A percentile compares a stretch with the other conserved stretches of the same genome.
Conservation (phyloP, 2,329 filamentous ascomycete genomes). For the Ceratocystis cacaofunesta region DNA sequence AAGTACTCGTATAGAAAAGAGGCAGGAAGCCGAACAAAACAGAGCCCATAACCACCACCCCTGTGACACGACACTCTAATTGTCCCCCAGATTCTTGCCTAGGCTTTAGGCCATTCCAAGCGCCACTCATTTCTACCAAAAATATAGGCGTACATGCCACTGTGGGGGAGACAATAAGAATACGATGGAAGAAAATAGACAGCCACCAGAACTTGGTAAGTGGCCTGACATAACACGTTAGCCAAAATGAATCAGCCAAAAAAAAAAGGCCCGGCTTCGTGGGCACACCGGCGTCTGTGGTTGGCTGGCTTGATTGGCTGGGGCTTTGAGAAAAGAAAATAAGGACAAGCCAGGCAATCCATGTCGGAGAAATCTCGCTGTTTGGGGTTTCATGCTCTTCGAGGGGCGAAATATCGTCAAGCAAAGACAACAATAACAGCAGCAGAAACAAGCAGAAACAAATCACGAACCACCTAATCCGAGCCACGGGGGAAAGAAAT, state of each 20-base stretch:
- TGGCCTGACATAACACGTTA: background rate
- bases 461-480: background rate
- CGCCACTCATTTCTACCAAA: background rate
- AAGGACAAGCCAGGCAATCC: background rate
- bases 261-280: constrained; percentile 4
- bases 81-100: background rate
- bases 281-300: background rate
- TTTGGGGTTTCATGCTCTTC: background rate
- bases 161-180: background rate
- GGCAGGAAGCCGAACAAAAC: too few relatives aligned
- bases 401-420: background rate
- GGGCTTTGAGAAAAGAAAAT: background rate
- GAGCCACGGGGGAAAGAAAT: background rate
- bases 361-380: constrained; percentile 10
- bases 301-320: background rate
- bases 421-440: background rate
- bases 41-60: too few relatives aligned
- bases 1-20: background rate
- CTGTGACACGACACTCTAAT: background rate
- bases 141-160: background rate
- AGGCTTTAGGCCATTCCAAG: background rate
- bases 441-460: background rate
- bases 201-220: background rate
- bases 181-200: background rate
- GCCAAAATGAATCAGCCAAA: background rate